Evolutionary conservation across 2,329 filamentous ascomycete species (phyloP).

Genomic region (Chaetomium strumarium): DNA sequence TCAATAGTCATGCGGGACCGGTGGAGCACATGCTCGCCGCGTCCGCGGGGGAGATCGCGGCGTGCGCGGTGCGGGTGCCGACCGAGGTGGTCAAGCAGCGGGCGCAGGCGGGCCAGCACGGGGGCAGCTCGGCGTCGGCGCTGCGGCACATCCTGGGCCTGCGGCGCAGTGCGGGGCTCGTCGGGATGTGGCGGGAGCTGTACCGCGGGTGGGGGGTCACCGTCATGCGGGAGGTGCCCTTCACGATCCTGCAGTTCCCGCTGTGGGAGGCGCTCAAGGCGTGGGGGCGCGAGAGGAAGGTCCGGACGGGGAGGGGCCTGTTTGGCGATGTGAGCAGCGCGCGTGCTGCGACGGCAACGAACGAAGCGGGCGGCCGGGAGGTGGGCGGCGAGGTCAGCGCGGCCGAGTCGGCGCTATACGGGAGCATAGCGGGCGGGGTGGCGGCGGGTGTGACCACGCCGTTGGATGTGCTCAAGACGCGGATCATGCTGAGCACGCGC

Average conservation of each 20-base stretch:
- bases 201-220: conserved; percentile 93
- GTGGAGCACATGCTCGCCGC: conserved; percentile 76
- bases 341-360: too few relatives aligned
- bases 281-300: conserved; percentile 47
- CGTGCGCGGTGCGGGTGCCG: conserved; percentile 85
- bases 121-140: conserved; percentile 60
- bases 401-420: conserved; percentile 76
- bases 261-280: conserved; percentile 91
- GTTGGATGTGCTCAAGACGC: conserved; percentile 91
- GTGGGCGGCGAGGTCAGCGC: conserved; percentile 51
- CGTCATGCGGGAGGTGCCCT: conserved; percentile 91
- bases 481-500: conserved; percentile 83
- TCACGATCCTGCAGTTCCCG: conserved; percentile 95
- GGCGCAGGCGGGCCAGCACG: conserved; percentile 80
- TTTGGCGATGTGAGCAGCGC: conserved; percentile 19
- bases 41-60: conserved; percentile 80
- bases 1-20: too few relatives aligned
- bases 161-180: conserved; percentile 38
- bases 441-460: conserved; percentile 88
- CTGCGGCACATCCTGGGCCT: conserved; percentile 63
- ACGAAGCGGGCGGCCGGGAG: too few relatives aligned
- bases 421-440: conserved; percentile 74
- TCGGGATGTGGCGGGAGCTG: conserved; percentile 69
- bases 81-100: conserved; percentile 97
- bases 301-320: conserved; percentile 19